Evolutionary conservation across 768 basidiomycete genomes (phyloP).

Genomic region (Cystobasidium ongulense): DNA sequence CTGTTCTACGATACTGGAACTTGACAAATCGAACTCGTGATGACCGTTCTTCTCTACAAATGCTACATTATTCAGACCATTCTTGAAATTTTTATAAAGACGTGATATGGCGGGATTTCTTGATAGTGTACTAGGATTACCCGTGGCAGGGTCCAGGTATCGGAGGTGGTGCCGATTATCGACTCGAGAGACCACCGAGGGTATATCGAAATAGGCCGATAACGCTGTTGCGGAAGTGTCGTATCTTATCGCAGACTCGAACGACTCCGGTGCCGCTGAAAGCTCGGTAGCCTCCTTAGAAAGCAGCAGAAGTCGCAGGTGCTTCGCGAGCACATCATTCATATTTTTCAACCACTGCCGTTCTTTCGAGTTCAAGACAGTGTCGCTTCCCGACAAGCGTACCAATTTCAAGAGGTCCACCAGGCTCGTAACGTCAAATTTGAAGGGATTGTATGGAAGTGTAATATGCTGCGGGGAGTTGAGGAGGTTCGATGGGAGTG

Average conservation of each 20-base stretch:
- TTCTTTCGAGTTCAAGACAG: neutral
- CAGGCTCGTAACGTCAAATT: neutral
- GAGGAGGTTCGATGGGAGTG: slow-evolving; percentile 38
- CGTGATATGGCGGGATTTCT: neutral
- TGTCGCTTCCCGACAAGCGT: neutral
- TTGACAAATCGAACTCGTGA: too few relatives aligned
- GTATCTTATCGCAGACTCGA: slow-evolving; percentile 33
- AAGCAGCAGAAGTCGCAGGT: slow-evolving; percentile 38
- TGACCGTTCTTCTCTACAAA: too few relatives aligned
- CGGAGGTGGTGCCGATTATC: neutral
- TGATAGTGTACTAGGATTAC: neutral
- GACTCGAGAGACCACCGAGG: slow-evolving; percentile 36
- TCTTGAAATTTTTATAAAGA: neutral
- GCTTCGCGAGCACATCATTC: slow-evolving; percentile 30
- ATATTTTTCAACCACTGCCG: neutral
- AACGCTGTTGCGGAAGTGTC: slow-evolving; percentile 39
- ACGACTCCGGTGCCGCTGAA: slow-evolving; percentile 24
- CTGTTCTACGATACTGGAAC: too few relatives aligned
- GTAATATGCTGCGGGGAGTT: slow-evolving; percentile 38
- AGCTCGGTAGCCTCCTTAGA: slow-evolving; percentile 22
- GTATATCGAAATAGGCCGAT: slow-evolving; percentile 40
- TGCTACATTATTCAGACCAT: neutral
- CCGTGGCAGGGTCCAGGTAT: slow-evolving; percentile 10
- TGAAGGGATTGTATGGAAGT: slow-evolving; percentile 14
- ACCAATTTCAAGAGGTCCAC: neutral